A percentile compares a stretch with the other conserved stretches of the same genome.
phyloP scores from a whole-genome alignment of 2,329 filamentous ascomycete species.

The Monilinia aucupariae region DNA sequence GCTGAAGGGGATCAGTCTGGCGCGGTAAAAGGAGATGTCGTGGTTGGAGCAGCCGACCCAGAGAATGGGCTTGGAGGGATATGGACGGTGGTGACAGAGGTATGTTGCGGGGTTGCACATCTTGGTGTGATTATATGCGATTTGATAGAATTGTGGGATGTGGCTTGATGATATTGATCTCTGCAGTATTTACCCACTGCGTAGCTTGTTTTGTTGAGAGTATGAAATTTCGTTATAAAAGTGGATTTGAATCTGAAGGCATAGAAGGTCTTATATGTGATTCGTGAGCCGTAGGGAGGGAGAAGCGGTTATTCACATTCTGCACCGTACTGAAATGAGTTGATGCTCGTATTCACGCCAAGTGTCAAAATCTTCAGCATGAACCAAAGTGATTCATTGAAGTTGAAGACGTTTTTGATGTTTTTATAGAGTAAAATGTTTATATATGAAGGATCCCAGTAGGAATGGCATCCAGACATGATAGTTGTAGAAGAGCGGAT shows the following conservation, averaged over 20 bases:
- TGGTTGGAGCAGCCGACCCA: background rate
- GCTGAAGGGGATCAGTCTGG: background rate
- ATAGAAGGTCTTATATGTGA: background rate
- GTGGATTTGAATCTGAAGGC: background rate
- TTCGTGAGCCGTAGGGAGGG: background rate
- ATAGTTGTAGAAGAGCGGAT: background rate
- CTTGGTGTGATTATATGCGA: background rate
- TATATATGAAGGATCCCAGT: background rate
- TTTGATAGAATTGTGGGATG: background rate
- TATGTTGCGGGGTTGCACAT: background rate
- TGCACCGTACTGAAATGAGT: background rate
- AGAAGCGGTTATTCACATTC: background rate
- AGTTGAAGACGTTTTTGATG: background rate
- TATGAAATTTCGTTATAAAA: background rate
- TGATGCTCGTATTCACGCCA: background rate
- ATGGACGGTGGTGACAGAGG: constrained; percentile 1
- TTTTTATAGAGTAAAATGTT: background rate
- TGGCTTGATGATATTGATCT: background rate
- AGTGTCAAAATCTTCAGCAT: background rate
- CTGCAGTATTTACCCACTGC: background rate
- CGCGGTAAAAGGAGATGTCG: background rate
- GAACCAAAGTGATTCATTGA: background rate
- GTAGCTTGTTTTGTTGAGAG: too few relatives aligned
- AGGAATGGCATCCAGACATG: background rate
- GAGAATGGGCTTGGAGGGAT: background rate